A percentile compares a stretch with the other conserved stretches of the same genome.
Conservation (phyloP, 257 asterid species). For the Verbascum thapsus region DNA sequence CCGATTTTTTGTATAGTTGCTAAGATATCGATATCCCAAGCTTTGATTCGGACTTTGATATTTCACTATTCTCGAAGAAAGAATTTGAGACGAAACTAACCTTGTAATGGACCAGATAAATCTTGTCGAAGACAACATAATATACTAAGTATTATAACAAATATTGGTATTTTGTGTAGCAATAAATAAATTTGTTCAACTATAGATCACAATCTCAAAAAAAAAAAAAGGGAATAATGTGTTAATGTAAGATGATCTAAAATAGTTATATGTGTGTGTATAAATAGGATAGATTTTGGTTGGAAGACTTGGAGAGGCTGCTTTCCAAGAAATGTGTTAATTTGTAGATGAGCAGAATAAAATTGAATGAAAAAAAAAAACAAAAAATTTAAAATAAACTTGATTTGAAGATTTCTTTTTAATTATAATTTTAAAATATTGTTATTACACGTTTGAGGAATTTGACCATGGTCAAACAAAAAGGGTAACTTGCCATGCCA, state of each 20-base stretch:
- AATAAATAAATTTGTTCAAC: slow-evolving; percentile 16
- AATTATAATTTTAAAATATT: too few species aligned
- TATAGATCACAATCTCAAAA: slow-evolving; percentile 1
- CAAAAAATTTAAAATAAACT: too few species aligned
- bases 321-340: slow-evolving; percentile 9
- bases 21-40: slow-evolving; percentile 28
- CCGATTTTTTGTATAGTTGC: slow-evolving; percentile 27
- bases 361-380: too few species aligned
- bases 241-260: slow-evolving; percentile 6
- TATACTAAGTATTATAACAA: neutral
- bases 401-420: too few species aligned
- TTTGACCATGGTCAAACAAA: too few species aligned
- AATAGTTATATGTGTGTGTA: slow-evolving; percentile 7
- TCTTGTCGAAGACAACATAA: slow-evolving; percentile 33
- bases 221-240: slow-evolving; percentile 23
- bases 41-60: slow-evolving; percentile 20
- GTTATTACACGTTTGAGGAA: too few species aligned
- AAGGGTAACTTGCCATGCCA: too few species aligned
- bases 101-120: slow-evolving; percentile 28
- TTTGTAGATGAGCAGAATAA: slow-evolving; percentile 14
- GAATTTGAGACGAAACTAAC: slow-evolving; percentile 16
- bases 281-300: neutral
- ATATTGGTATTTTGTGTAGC: neutral
- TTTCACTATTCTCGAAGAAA: slow-evolving; percentile 15
- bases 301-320: neutral